phyloP scores from a whole-genome alignment of 2,329 filamentous ascomycete genomes.

The Tolypocladium cylindrosporum region DNA sequence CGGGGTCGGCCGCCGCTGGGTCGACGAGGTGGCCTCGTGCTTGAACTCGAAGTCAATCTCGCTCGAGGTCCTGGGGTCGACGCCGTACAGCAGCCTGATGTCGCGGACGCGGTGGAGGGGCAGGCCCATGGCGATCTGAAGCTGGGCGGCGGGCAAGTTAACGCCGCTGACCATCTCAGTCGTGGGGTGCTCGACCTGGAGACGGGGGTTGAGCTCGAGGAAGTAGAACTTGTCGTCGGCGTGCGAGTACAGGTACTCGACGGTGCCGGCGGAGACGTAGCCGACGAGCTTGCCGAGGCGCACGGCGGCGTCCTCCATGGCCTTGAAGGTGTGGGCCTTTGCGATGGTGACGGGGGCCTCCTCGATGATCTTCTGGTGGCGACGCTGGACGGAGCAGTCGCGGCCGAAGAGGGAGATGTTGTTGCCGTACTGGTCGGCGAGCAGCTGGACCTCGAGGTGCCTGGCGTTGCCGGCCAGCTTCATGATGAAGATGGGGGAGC shows the following conservation, averaged over 20 bases:
- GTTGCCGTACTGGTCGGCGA: slow-evolving; percentile 98
- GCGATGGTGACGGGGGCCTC: slow-evolving; percentile 97
- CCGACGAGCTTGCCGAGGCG: slow-evolving; percentile 88
- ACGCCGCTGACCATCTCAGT: slow-evolving; percentile 99
- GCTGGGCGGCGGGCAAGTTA: slow-evolving; percentile 91
- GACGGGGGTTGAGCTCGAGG: slow-evolving; percentile 94
- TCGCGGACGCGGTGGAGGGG: slow-evolving; percentile 92
- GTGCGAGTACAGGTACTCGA: slow-evolving; percentile 98
- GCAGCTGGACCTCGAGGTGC: slow-evolving; percentile 92
- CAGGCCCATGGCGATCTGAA: slow-evolving; percentile 98
- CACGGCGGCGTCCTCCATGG: slow-evolving; percentile 95
- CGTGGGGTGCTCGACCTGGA: slow-evolving; percentile 98
- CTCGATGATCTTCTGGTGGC: slow-evolving; percentile 99
- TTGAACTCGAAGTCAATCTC: slow-evolving; percentile 97
- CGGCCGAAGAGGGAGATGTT: slow-evolving; percentile 98
- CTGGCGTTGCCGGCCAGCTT: slow-evolving; percentile 94
- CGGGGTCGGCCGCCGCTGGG: slow-evolving; percentile 80
- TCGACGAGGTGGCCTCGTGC: slow-evolving; percentile 65
- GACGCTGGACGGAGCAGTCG: slow-evolving; percentile 96
- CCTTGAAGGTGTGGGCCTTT: slow-evolving; percentile 76
- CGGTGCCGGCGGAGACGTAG: slow-evolving; percentile 96
- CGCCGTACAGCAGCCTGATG: slow-evolving; percentile 91
- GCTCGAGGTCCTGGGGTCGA: slow-evolving; percentile 75
- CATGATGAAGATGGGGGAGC: slow-evolving; percentile 99
- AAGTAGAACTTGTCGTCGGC: slow-evolving; percentile 99